phyloP scores from a whole-genome alignment of 768 basidiomycete species.

The Exsudoporus frostii region DNA sequence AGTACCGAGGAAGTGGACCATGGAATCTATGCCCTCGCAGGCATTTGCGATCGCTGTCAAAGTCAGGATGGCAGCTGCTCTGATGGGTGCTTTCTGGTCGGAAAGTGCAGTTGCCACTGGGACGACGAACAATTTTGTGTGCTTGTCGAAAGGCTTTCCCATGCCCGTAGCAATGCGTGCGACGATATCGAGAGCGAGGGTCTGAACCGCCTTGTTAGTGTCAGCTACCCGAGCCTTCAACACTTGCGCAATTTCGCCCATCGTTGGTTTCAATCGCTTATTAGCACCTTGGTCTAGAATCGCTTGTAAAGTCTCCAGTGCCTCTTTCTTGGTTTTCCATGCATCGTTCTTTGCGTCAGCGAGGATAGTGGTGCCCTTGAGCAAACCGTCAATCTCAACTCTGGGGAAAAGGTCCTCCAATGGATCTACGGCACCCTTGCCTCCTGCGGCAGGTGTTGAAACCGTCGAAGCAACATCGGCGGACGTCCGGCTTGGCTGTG shows the following conservation, averaged over 20 bases:
- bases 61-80: slow-evolving; percentile 72
- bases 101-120: slow-evolving; percentile 83
- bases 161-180: slow-evolving; percentile 88
- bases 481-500: slow-evolving; percentile 75
- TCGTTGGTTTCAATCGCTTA: slow-evolving; percentile 84
- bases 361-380: slow-evolving; percentile 80
- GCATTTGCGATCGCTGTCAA: slow-evolving; percentile 81
- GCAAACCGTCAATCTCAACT: slow-evolving; percentile 83
- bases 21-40: slow-evolving; percentile 78
- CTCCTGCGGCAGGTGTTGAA: slow-evolving; percentile 40
- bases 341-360: slow-evolving; percentile 87
- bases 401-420: slow-evolving; percentile 94
- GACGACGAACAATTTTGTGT: slow-evolving; percentile 69
- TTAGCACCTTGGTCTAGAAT: slow-evolving; percentile 89
- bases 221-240: slow-evolving; percentile 88
- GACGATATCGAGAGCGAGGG: slow-evolving; percentile 85
- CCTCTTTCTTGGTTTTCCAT: slow-evolving; percentile 97
- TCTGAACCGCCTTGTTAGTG: slow-evolving; percentile 92
- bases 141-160: slow-evolving; percentile 94
- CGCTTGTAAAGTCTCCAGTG: slow-evolving; percentile 77
- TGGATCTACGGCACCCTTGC: slow-evolving; percentile 53
- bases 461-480: slow-evolving; percentile 64
- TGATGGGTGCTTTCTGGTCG: slow-evolving; percentile 88
- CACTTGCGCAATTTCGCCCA: slow-evolving; percentile 90
- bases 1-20: slow-evolving; percentile 74